These are phyloP conservation scores for Diplodia sapinea DNA, from an alignment of 2,329 filamentous ascomycete species.

Conservation along the genomic window DNA sequence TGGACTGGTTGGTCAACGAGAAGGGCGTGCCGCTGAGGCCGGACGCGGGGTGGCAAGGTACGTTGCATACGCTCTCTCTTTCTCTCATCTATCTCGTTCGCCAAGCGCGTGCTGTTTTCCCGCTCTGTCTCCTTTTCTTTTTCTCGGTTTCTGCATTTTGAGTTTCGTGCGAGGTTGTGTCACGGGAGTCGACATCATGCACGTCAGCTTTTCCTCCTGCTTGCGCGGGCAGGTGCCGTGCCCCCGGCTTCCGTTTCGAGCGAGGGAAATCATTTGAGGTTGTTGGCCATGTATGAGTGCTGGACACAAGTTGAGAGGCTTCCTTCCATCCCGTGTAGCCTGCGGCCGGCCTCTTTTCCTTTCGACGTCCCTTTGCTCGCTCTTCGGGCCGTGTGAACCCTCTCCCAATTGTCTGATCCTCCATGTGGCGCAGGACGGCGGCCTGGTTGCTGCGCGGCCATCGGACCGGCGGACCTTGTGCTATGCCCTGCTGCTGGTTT, in stretches of 20 bases:
- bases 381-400: neutral
- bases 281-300: neutral
- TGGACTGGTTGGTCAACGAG: constrained; percentile 63
- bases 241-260: neutral
- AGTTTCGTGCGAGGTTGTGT: neutral
- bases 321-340: neutral
- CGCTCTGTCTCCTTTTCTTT: neutral
- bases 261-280: neutral
- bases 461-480: constrained; percentile 1
- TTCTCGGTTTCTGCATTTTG: neutral
- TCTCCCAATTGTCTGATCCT: neutral
- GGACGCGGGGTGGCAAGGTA: constrained; percentile 70
- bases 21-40: constrained; percentile 61
- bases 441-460: neutral
- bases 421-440: constrained; percentile 3
- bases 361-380: neutral
- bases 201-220: neutral
- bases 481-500: neutral
- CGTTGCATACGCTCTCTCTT: constrained; percentile 26
- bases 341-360: neutral
- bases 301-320: neutral
- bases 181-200: neutral
- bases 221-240: neutral
- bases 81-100: constrained; percentile 10
- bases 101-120: neutral